Evolutionary conservation across 768 basidiomycete species (phyloP), one percentile per base, ranked within the genome.

Genomic region (Hygrocybe punicea): DNA sequence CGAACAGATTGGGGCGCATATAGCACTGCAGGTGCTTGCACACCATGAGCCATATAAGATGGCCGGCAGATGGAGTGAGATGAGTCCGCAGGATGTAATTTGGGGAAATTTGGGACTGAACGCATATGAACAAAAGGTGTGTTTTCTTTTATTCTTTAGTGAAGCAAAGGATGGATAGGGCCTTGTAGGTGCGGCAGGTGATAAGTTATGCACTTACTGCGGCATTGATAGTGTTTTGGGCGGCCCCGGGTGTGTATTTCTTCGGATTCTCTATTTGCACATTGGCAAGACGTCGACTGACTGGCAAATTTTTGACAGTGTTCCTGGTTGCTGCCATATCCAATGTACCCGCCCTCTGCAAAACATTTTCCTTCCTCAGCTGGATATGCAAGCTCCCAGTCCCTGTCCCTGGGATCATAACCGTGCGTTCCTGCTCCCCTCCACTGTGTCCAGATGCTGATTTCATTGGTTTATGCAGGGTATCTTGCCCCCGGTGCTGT

Each of bases 31-130:
- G 71, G 76, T 78, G 3, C 73, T 95, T 40, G 74, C 83, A 6
- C 90, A 95, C 70, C 86, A 95, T 65, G 83, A 85, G 51, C 92
- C 92, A 23, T 91, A 91, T 63, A 25, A 21, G 44, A 39, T 16
- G 79, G 78, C 79, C 9, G 76, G 76, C 24, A 84, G 84, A 51
- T 89, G 85, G 65, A 80, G 87, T 39, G 95, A 97, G 69, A 85
- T 96, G 52, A 81, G 87, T 0, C 94, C 95, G 0, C 78, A 81
- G 25, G 94, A 97, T 71, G 87, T 99, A 46, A 87, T 98, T 60
- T 98, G 96, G 95, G 73, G 80, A 3, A 98, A 97, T 68, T 77
- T 99, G 8, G 81, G 83, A 29, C 69, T 98, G 76, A 96, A 95
- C 67, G 89, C 93, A 1, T 98, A 97, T 63, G 92, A 95, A 69